These are phyloP conservation scores for Auxenochlorella pyrenoidosa DNA, from an alignment of 139 green algal species.

Conservation along the genomic window DNA sequence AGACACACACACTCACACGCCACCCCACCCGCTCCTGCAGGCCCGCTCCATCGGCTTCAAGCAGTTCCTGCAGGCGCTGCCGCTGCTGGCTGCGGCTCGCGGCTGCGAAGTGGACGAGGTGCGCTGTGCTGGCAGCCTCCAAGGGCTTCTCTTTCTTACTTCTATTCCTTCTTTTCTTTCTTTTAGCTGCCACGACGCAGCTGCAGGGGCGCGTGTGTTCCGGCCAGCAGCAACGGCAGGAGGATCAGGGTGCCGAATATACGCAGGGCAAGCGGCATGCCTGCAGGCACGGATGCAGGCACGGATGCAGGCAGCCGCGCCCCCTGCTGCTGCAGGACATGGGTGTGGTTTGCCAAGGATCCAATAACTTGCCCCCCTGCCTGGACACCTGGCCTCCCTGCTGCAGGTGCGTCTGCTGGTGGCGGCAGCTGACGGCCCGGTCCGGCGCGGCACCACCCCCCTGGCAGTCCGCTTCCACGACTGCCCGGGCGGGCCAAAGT, in stretches of 20 bases:
- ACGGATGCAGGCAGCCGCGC: not conserved
- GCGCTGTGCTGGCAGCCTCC: not conserved
- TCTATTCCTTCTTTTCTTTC: no score
- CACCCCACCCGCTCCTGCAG: not conserved
- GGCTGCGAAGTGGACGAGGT: conserved; percentile 15
- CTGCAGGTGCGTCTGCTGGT: conserved; percentile 22
- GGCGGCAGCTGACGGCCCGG: not conserved
- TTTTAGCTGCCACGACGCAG: no score
- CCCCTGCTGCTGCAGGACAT: no score
- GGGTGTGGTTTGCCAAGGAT: no score
- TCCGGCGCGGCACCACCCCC: conserved; percentile 20
- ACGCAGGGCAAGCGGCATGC: no score
- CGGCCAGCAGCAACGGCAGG: no score
- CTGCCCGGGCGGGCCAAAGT: conserved; percentile 3
- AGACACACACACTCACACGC: not conserved
- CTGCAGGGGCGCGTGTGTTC: no score
- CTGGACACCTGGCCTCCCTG: not conserved
- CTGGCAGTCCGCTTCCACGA: conserved; percentile 15
- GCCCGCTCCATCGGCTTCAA: conserved; percentile 21
- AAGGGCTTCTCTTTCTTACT: no score
- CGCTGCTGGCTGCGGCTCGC: conserved; percentile 13
- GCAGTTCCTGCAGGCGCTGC: conserved; percentile 28
- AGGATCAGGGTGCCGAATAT: no score
- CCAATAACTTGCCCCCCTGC: not conserved
- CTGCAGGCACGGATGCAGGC: no score